These are phyloP conservation scores for Adansonia rubrostipa DNA, from an alignment of 441 rosid species.

Conservation along the genomic window DNA sequence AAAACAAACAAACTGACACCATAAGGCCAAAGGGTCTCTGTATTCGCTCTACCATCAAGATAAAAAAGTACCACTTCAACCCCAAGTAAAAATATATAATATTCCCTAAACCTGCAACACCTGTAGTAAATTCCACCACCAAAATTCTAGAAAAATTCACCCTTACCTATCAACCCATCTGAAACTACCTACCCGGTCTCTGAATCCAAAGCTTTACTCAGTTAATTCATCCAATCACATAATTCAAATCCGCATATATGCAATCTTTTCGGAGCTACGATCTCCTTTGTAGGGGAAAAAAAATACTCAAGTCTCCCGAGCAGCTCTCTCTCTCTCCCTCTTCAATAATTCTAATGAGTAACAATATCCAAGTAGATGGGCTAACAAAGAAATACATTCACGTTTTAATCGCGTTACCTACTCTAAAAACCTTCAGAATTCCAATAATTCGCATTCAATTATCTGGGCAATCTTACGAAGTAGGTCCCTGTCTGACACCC, in stretches of 20 bases:
- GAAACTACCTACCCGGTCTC: slow-evolving; percentile 13
- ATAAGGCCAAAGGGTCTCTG: slow-evolving; percentile 4
- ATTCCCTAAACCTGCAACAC: slow-evolving; percentile 7
- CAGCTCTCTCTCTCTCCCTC: background rate
- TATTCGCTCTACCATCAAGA: background rate
- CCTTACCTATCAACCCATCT: slow-evolving; percentile 21
- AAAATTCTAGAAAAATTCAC: slow-evolving; percentile 14
- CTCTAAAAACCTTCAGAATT: slow-evolving; percentile 25
- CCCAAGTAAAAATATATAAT: background rate
- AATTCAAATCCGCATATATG: no score
- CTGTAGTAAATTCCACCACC: slow-evolving; percentile 25
- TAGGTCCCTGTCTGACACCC: slow-evolving; percentile 23
- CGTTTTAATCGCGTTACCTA: slow-evolving; percentile 24
- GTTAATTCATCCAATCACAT: no score
- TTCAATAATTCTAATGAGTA: slow-evolving; percentile 36
- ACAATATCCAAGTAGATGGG: slow-evolving; percentile 15
- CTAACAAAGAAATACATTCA: slow-evolving; percentile 21
- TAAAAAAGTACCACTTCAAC: background rate
- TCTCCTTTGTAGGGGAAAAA: no score
- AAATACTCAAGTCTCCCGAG: background rate
- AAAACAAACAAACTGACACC: slow-evolving; percentile 21
- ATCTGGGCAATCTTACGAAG: slow-evolving; percentile 21
- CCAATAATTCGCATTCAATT: slow-evolving; percentile 43
- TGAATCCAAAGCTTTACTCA: background rate
- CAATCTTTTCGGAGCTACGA: no score